Conservation (phyloP, 164 flowering plant genomes). For the Chimonanthus praecox region DNA sequence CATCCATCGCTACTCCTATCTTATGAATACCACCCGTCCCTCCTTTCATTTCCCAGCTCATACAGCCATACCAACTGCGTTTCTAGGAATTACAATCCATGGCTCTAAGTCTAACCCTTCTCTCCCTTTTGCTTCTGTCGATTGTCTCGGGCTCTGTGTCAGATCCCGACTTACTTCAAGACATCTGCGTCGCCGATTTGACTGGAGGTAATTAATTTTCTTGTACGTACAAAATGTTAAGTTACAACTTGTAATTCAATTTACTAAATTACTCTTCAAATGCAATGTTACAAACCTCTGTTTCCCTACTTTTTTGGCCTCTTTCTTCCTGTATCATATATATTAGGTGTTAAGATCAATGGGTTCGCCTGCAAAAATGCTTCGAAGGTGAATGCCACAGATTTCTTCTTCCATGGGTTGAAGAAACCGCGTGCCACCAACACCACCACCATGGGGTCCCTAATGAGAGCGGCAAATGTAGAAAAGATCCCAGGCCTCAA, state of each 20-base stretch:
- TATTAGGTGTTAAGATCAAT: constrained; percentile 3
- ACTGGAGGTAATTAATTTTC: constrained; percentile 28
- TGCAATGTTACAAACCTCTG: background rate
- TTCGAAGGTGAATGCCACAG: constrained; percentile 11
- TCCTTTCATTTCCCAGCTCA: background rate
- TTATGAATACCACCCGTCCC: background rate
- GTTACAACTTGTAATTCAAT: too few relatives aligned
- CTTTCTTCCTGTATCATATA: too few relatives aligned
- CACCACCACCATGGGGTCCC: constrained; percentile 17
- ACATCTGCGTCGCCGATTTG: constrained; percentile 62
- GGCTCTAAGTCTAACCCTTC: background rate
- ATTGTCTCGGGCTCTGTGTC: constrained; percentile 20
- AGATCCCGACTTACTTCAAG: constrained; percentile 63
- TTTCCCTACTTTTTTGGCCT: background rate
- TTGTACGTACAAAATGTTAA: too few relatives aligned
- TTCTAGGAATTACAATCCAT: background rate
- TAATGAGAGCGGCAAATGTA: constrained; percentile 21
- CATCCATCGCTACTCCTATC: background rate
- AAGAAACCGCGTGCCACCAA: constrained; percentile 18
- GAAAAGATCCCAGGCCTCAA: constrained; percentile 22
- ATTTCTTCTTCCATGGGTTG: constrained; percentile 20
- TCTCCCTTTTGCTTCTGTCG: constrained; percentile 13
- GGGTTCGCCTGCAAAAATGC: constrained; percentile 17
- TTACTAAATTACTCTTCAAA: too few relatives aligned
- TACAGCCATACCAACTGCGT: background rate